These are phyloP conservation scores for Paracoccidioides lutzii DNA, from an alignment of 2,329 filamentous ascomycete species.

Conservation along the genomic window DNA sequence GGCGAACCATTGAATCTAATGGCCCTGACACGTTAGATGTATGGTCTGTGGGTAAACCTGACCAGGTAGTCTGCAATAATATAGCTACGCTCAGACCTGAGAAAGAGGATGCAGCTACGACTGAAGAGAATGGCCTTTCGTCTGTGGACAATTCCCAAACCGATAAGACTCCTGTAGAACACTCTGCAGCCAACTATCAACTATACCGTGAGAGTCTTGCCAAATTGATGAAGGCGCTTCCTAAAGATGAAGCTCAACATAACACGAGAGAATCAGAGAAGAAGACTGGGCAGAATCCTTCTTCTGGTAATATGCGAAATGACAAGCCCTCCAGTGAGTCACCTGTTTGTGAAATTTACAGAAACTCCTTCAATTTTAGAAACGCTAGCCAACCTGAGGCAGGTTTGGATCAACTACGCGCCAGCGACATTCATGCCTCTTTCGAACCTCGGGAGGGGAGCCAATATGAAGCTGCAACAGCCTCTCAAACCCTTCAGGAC, in stretches of 20 bases:
- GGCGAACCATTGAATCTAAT: neutral
- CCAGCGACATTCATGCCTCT: constrained; percentile 25
- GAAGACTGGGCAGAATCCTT: neutral
- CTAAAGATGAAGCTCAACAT: neutral
- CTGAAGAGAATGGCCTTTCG: neutral
- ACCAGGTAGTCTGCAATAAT: neutral
- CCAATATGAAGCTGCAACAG: constrained; percentile 9
- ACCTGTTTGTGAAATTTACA: neutral
- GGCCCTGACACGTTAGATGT: neutral
- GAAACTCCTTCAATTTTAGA: neutral
- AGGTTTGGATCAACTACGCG: constrained; percentile 22
- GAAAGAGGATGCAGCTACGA: neutral
- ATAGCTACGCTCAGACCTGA: neutral
- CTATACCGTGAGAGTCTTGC: neutral
- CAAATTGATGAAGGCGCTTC: neutral
- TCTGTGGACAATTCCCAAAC: neutral
- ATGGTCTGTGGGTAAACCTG: neutral
- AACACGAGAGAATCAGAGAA: neutral
- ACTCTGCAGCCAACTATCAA: neutral
- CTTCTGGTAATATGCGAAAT: neutral
- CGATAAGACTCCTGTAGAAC: neutral
- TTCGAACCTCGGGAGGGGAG: constrained; percentile 16
- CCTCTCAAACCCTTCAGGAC: constrained; percentile 2
- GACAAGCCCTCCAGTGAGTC: neutral
- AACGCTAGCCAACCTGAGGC: constrained; percentile 6